Percentiles rank a stretch among this genome's conserved stretches.
These are phyloP conservation scores for Thalassia testudinum DNA, from an alignment of 116 monocot species.

Conservation along the genomic window DNA sequence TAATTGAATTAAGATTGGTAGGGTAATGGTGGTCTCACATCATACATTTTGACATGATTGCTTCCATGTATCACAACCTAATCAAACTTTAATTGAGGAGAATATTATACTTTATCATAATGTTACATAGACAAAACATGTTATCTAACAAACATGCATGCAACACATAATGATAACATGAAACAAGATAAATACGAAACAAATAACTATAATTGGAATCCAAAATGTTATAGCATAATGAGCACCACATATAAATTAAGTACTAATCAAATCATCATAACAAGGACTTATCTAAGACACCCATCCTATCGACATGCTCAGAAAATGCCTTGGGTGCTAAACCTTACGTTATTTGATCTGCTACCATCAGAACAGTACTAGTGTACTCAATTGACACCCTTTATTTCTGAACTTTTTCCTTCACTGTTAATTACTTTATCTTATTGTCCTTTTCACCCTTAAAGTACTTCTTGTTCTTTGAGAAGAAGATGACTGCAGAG, in stretches of 20 bases:
- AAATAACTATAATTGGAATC: neutral
- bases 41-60: too few species aligned
- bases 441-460: neutral
- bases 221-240: neutral
- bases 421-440: neutral
- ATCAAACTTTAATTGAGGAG: too few species aligned
- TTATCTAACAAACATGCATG: too few species aligned
- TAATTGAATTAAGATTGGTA: too few species aligned
- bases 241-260: neutral
- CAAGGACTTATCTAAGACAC: too few species aligned
- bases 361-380: neutral
- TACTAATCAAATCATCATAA: neutral
- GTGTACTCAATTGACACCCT: neutral
- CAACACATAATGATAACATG: neutral
- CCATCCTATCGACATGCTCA: too few species aligned
- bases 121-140: too few species aligned
- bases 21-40: too few species aligned
- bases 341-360: neutral
- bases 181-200: neutral
- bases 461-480: neutral
- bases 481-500: neutral
- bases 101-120: too few species aligned
- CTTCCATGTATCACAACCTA: too few species aligned
- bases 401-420: conserved; percentile 2
- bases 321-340: neutral